Evolutionary conservation across 2,329 filamentous ascomycete species (phyloP).

Genomic region (Xylariales sp.): DNA sequence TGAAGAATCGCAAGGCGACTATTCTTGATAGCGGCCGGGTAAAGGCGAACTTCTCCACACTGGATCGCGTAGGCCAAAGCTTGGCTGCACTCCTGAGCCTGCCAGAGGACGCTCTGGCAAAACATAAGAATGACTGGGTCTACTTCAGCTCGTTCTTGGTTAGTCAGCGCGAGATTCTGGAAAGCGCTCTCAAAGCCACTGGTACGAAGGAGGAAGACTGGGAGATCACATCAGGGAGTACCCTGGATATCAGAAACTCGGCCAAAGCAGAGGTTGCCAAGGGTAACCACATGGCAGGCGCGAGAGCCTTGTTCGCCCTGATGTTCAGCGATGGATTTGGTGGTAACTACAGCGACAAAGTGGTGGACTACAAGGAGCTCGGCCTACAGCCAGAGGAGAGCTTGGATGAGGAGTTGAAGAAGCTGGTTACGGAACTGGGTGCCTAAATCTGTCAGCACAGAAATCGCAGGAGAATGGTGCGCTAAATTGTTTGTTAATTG

Average conservation of each 20-base stretch:
- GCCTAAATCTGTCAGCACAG: too few species aligned
- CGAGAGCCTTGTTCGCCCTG: constrained; percentile 20
- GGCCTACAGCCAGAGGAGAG: constrained; percentile 16
- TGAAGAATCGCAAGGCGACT: constrained; percentile 23
- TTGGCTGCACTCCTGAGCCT: constrained; percentile 29
- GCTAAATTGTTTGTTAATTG: too few species aligned
- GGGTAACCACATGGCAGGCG: constrained; percentile 13
- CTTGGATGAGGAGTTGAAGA: neutral
- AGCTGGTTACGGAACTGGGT: constrained; percentile 1
- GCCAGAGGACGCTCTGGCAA: constrained; percentile 24
- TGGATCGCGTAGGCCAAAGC: constrained; percentile 28
- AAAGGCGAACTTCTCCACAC: constrained; percentile 24
- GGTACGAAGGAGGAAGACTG: constrained; percentile 25
- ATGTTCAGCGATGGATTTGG: constrained; percentile 27
- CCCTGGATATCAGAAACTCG: constrained; percentile 14
- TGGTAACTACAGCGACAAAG: constrained; percentile 27
- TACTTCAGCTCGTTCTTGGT: constrained; percentile 30
- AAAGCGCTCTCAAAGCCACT: constrained; percentile 27
- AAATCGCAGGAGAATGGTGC: too few species aligned
- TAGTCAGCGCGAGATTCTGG: constrained; percentile 30
- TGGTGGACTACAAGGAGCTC: constrained; percentile 21
- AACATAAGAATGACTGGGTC: constrained; percentile 26
- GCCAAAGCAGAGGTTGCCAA: constrained; percentile 11
- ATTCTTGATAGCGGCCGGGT: constrained; percentile 26
- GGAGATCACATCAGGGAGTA: constrained; percentile 19